A percentile compares a stretch with the other conserved stretches of the same genome.
These are phyloP conservation scores for Russula sp. DNA, from an alignment of 768 basidiomycete genomes.

Conservation along the genomic window DNA sequence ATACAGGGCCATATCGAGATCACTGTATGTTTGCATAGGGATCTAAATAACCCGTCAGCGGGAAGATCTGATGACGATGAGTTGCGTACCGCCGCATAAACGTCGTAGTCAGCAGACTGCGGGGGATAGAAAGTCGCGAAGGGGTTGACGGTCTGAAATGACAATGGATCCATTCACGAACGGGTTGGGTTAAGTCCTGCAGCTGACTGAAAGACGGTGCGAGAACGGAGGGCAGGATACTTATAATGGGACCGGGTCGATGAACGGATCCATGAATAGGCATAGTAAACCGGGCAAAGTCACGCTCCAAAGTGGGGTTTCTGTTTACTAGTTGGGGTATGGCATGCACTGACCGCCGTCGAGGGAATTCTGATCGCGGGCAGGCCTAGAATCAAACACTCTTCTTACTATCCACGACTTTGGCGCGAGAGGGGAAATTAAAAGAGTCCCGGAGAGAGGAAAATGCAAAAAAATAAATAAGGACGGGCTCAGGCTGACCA, in stretches of 20 bases:
- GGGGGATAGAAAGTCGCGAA: slow-evolving; percentile 20
- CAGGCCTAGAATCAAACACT: slow-evolving; percentile 5
- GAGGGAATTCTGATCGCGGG: slow-evolving; percentile 15
- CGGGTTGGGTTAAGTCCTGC: not conserved
- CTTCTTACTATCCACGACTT: slow-evolving; percentile 6
- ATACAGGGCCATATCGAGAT: slow-evolving; percentile 13
- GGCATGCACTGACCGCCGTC: slow-evolving; percentile 13
- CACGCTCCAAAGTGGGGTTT: not conserved
- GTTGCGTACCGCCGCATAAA: slow-evolving; percentile 3
- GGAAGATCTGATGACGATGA: not conserved
- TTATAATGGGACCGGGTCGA: slow-evolving; percentile 21
- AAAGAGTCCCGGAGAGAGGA: not conserved
- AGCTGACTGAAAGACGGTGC: not conserved
- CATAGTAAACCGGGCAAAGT: slow-evolving; percentile 8
- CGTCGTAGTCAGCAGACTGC: slow-evolving; percentile 7
- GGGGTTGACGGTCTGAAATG: slow-evolving; percentile 14
- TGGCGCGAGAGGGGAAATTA: slow-evolving; percentile 15
- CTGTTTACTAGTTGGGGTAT: slow-evolving; percentile 17
- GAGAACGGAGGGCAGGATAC: slow-evolving; percentile 18
- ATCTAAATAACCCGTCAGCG: slow-evolving; percentile 12
- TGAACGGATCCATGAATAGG: slow-evolving; percentile 10
- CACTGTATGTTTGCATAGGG: slow-evolving; percentile 11
- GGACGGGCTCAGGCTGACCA: not conserved
- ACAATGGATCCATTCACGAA: slow-evolving; percentile 13
- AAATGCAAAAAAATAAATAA: not conserved